Evolutionary conservation across 2,329 filamentous ascomycete species (phyloP).

Genomic region (Scedosporium dehoogii): DNA sequence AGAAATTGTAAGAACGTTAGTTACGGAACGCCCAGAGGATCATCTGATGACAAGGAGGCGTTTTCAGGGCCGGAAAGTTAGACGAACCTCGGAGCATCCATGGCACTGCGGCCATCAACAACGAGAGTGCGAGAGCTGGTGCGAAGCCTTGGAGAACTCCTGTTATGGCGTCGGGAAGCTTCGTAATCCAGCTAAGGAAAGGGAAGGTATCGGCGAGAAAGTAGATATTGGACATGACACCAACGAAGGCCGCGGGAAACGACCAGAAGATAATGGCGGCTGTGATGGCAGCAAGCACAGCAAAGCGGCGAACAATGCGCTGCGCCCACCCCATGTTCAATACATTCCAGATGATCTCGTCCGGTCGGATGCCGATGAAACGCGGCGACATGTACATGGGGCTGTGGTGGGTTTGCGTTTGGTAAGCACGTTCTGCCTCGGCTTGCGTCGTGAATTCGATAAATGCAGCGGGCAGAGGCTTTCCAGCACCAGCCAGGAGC

Average conservation of each 20-base stretch:
- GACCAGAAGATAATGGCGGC: constrained; percentile 80
- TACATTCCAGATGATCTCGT: constrained; percentile 80
- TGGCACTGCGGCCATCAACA: constrained; percentile 76
- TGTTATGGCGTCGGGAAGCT: constrained; percentile 57
- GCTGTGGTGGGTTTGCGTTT: constrained; percentile 71
- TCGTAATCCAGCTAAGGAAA: constrained; percentile 64
- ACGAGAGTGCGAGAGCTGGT: constrained; percentile 66
- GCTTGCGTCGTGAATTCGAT: constrained; percentile 79
- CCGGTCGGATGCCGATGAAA: constrained; percentile 70
- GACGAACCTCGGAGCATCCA: constrained; percentile 56
- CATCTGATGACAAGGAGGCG: no score
- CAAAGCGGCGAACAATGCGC: constrained; percentile 57
- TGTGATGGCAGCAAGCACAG: constrained; percentile 55
- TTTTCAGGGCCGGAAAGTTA: constrained; percentile 19
- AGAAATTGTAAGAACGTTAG: neutral
- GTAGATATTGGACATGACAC: constrained; percentile 73
- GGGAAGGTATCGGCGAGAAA: constrained; percentile 53
- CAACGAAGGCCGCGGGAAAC: constrained; percentile 66
- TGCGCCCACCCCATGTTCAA: constrained; percentile 63
- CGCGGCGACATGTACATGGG: constrained; percentile 77
- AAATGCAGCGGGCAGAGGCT: constrained; percentile 67
- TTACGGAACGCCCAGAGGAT: neutral
- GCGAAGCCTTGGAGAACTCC: constrained; percentile 78
- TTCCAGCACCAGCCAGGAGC: constrained; percentile 54
- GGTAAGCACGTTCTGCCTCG: constrained; percentile 77